Base-by-base conservation (phyloP, 257 asterid species). In the Primulina eburnea region DNA sequence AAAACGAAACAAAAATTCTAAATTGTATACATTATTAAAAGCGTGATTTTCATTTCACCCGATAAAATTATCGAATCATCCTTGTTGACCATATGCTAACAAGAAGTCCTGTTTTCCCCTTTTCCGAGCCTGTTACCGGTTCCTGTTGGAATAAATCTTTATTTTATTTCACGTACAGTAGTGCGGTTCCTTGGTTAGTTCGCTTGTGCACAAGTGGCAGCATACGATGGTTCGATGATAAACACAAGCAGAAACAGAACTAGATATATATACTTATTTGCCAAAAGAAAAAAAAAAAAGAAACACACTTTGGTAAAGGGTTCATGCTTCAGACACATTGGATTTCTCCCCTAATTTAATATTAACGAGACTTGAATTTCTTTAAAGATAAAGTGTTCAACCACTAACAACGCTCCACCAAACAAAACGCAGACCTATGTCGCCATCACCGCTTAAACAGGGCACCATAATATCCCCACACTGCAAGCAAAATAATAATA, bases 331-430 rank as follows among this genome's bases (percentile, higher is more conserved):
- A 55, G 2, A 24, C 43, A 1, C 37, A 33, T 8, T 20, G 28
- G 43, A 60, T 47, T 76, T 65, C 43, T 12, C 7, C 71, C 50
- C 64, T 59, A n/a, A 75, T 56, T 67, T 14, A 53, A 64, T 53
- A 35, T 30, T 29, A 58, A 63, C 47, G 43, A 56, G 2, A 64
- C 40, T 40, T 24, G 21, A 28, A 64, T 35, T 62, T 59, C 64
- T 62, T 5, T 47, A 60, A 65, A 76, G 24, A 59, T 69, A 72
- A 72, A 79, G 71, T 14, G 58, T 75, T 65, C 70, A 71, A 71
- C 82, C 83, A 83, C 85, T 76, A 62, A 70, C 84, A 80, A 74
- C 83, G 73, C 85, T 72, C 82, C 84, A 83, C 91, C 86, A 80
- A 82, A 83, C 85, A 52, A 70, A 71, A 67, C 72, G 70, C 83